Evolutionary conservation across 2,329 filamentous ascomycete species (phyloP), one percentile per base, ranked within the genome.

Genomic region (Colletotrichum tamarilloi): DNA sequence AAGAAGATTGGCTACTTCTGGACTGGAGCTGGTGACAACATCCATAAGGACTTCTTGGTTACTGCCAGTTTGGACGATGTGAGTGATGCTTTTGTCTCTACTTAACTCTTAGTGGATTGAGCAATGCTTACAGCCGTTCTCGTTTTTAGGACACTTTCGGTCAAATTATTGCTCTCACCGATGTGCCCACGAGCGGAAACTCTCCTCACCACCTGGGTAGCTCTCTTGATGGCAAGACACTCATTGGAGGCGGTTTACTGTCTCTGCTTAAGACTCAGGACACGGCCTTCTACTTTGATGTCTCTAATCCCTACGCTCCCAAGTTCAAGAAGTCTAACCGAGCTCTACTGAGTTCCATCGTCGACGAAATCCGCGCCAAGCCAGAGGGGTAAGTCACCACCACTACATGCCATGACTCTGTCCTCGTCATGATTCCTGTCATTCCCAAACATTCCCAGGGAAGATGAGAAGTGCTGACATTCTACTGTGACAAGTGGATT

Each of bases 1-100:
- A 92, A 91, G 86, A 92, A 92, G 83, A 89, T 92, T 78, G 90
- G 89, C 0, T 91, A 91, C 80, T 91, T 91, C 82, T 91, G 89
- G 89, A 90, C 89, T 65, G 89, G 86, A 22, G 84, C 90, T 42
- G 90, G 88, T 46, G 89, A 91, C 77, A 91, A 91, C 77, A 77
- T 85, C 59, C 89, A 91, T 80, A 87, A 87, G 78, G 86, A 91
- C 75, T 91, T 91, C 79, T 79, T 91, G 56, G 87, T 87, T 1
- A 89, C 89, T 1, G 87, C 88, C 79, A 88, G 86, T 78, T 85
- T 91, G 5, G 89, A 91, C 75, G 89, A 91, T 83, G 85, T 86
- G 76, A 79, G 82, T 75, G 57, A 8, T n/a, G 46, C 24, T 14
- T 19, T 19, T 24, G 7, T n/a, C 42, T 24, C 49, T 3, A 5